Conservation (phyloP, 2,329 filamentous ascomycete species). For the Colletotrichum filicis region DNA sequence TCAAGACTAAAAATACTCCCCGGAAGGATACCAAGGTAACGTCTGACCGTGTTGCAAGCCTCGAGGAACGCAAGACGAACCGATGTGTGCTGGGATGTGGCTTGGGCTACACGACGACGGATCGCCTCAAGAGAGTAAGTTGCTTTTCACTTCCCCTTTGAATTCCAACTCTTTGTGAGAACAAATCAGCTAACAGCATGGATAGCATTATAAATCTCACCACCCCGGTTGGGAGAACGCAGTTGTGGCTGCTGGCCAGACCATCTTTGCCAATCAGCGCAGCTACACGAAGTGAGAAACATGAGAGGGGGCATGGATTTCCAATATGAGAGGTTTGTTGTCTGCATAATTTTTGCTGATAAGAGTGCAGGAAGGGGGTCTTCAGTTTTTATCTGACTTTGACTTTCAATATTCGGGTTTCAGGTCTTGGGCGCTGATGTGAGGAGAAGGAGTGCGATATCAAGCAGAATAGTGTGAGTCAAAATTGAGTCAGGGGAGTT, state of each 20-base stretch:
- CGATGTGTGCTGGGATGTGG: background rate
- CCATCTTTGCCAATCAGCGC: background rate
- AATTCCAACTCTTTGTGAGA: background rate
- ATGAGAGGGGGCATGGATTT: background rate
- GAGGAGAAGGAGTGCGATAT: background rate
- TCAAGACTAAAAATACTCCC: background rate
- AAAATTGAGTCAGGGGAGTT: background rate
- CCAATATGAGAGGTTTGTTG: background rate
- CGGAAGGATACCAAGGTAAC: background rate
- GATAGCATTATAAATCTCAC: background rate
- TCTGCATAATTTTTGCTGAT: background rate
- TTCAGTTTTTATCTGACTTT: background rate
- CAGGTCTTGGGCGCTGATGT: background rate
- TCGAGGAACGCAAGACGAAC: background rate
- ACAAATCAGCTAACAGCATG: background rate
- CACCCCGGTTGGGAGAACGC: background rate
- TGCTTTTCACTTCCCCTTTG: background rate
- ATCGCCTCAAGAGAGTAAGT: background rate
- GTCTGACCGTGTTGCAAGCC: background rate
- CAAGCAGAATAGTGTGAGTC: background rate
- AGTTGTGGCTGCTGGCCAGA: background rate
- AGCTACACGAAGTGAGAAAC: too few species aligned
- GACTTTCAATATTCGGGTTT: background rate
- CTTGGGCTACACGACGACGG: background rate
- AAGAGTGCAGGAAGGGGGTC: background rate